Evolutionary conservation across 345 rosid species (phyloP).

Genomic region (Erodium maritimum): DNA sequence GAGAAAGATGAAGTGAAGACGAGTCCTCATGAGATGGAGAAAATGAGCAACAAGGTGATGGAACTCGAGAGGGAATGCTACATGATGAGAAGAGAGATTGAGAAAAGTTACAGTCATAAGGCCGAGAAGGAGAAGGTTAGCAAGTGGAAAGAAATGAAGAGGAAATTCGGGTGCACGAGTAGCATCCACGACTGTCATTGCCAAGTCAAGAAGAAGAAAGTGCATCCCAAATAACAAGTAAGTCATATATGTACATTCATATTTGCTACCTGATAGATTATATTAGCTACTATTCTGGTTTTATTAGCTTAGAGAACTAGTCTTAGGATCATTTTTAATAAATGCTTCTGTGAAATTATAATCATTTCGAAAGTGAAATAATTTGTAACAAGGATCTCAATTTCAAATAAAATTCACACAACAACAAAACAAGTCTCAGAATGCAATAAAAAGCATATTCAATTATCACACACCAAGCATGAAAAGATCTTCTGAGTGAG

Average conservation of each 20-base stretch:
- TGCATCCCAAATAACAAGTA: slow-evolving; percentile 18
- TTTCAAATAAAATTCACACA: neutral
- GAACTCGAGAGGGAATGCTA: slow-evolving; percentile 42
- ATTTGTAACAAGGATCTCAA: too few relatives aligned
- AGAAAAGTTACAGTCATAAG: slow-evolving; percentile 15
- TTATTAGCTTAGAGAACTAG: too few relatives aligned
- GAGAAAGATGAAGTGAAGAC: slow-evolving; percentile 19
- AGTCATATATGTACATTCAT: too few relatives aligned
- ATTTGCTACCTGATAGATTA: too few relatives aligned
- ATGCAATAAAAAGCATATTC: neutral
- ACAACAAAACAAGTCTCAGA: neutral
- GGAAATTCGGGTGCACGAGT: slow-evolving; percentile 67
- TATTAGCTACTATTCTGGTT: too few relatives aligned
- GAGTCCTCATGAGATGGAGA: slow-evolving; percentile 32
- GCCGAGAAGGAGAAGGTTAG: slow-evolving; percentile 30
- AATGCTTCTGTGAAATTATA: too few relatives aligned
- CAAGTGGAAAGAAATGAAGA: slow-evolving; percentile 73
- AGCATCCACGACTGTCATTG: slow-evolving; percentile 33
- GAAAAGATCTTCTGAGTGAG: slow-evolving; percentile 22
- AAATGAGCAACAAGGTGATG: slow-evolving; percentile 52
- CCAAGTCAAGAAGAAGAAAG: slow-evolving; percentile 51
- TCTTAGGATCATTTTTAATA: too few relatives aligned
- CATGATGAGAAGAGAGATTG: slow-evolving; percentile 42
- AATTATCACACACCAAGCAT: slow-evolving; percentile 33
- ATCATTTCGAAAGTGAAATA: too few relatives aligned